Base-by-base conservation (phyloP, 352 stramenopile species). In the Globisporangium orthogonon region DNA sequence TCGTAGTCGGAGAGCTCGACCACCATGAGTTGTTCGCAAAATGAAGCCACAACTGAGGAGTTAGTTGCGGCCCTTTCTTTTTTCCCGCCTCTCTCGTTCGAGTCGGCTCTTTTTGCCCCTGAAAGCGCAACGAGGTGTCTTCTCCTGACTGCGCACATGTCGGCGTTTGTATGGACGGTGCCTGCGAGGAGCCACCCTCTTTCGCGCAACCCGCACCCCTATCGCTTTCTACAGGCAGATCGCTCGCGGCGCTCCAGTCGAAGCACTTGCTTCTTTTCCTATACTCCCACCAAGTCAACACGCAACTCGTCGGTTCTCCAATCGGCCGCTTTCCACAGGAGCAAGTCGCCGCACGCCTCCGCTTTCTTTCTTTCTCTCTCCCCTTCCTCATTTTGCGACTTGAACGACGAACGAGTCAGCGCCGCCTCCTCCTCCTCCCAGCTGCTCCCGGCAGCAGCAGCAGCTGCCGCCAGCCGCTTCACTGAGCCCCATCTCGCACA, bases 131-230 rank as follows among this genome's bases (percentile, higher is more conserved):
- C 30, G 48, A 6, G 13, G 18, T 10, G 33, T 15, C 30, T 37
- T 40, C 48, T 52, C 48, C 48, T 52, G 48, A 52, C 48, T 52
- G 48, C 48, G 48, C 30, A 52, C 48, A 52, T 43, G 28, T 52
- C 11, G 48, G 6, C 6, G 5, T 41, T 52, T 52, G 48, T 52
- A 52, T 41, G 48, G 29, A 29, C 23, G 7, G 18, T n/a, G 28
- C 11, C 37, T 52, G 47, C 47, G 47, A 52, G 47, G 11, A 52
- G 29, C 29, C 47, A 52, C 47, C 47, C 47, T 30, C 28, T 23
- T 18, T 52, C 30, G 28, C 28, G 47, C 47, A 52, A 52, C 47
- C 15, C n/a, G 6, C 9, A 15, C 2, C 45, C 45, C 45, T 35
- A 52, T 40, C 48, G 48, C 48, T 41, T 41, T 39, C 15, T 3